Base-by-base conservation (phyloP, 2,329 filamentous ascomycete species). In the Sarocladium kiliense region DNA sequence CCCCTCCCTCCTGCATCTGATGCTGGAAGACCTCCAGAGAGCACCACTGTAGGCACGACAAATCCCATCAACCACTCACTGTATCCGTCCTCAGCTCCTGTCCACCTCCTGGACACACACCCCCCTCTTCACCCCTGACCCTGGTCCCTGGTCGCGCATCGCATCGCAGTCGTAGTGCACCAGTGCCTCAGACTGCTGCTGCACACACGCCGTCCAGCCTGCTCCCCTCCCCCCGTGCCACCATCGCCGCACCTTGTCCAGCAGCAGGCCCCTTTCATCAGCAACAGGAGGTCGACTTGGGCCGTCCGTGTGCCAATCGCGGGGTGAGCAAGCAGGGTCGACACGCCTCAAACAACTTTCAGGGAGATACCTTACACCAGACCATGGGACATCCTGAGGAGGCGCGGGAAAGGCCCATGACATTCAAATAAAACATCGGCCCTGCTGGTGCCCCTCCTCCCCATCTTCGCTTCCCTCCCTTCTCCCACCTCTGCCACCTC, bases 381-480 rank as follows among this genome's bases (percentile, higher is more conserved):
- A 47, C 5, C 16, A 47, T 47, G 44, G 44, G 21, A 47, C 44
- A 47, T 16, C 23, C 25, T 51, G 47, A 27, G 26, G 19, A 12
- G 26, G n/a, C 14, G 47, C 5, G 30, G 16, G 25, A 51, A 51
- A 34, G 6, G 3, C 25, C 27, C 47, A 51, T 36, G n/a, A 27
- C 30, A 51, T 51, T 51, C 47, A 51, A 51, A 51, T 51, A 51
- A 51, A 51, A 51, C 47, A 51, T 51, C 47, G 3, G 30, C 26
- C 44, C 26, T 16, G 47, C 12, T 36, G 26, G 3, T 51, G 47
- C 47, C 30, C 27, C 47, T 36, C 47, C 47, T 51, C 30, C 30
- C 9, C 47, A 3, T 23, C 27, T 51, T 51, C 27, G 27, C 26
- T 51, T 32, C 27, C 47, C 47, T 51, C 18, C 27, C 47, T 27